Base-by-base conservation (phyloP, 495 filamentous ascomycete genomes). In the Hypoxylon intermedium region DNA sequence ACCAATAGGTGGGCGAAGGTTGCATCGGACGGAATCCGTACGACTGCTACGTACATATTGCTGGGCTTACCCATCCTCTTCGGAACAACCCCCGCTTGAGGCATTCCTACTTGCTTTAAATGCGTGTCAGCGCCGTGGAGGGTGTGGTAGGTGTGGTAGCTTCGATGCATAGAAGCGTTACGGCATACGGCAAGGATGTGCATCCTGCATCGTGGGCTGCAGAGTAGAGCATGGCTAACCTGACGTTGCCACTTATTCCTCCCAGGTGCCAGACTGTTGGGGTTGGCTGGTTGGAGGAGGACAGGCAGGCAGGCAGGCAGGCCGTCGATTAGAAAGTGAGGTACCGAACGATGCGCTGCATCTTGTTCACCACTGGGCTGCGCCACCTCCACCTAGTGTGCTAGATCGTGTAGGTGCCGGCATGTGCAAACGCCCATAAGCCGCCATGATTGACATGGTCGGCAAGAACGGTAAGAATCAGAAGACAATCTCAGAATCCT, bases 101-200 rank as follows among this genome's bases (percentile, higher is more conserved):
- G 48, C 16, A 33, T 58, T 53, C 60, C 49, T 34, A 30, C 43
- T 49, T 26, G 44, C 38, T 55, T 59, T 59, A 46, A 44, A 51
- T 33, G 53, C 21, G 55, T 55, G 40, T 50, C 61, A 59, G 51
- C 26, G 11, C 9, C 34, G n/a, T 38, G 6, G 30, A 45, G 9
- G 58, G 58, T 45, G 51, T 59, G 49, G 33, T 48, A 48, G 42
- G 42, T 43, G 31, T 38, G 19, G 52, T 52, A 50, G 48, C 54
- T 20, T 49, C 18, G 11, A 52, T 34, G 49, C 20, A 26, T 37
- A 24, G 55, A 23, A 19, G 49, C 15, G 31, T 65, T 55, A 59
- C 61, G 55, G 55, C 38, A 65, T 65, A 16, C 5, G 50, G 61
- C 38, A 65, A 15, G 40, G 61, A 65, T 65, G 13, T 33, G 55